phyloP scores from a whole-genome alignment of 148 eudicot genomes.

The Rhododendron vialii region DNA sequence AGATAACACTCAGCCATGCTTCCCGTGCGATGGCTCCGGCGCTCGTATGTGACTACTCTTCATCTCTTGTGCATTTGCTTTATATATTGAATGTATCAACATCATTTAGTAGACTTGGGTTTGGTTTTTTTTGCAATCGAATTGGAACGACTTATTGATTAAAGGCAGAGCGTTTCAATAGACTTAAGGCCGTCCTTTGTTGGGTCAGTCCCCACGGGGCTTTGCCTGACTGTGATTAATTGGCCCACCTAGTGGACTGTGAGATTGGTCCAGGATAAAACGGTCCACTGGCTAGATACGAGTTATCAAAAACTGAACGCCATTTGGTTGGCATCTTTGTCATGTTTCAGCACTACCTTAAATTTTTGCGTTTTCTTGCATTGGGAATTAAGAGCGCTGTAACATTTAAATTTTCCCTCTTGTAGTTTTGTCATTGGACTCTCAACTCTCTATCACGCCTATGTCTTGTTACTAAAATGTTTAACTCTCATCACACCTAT shows the following conservation, averaged over 20 bases:
- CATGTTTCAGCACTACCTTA: neutral
- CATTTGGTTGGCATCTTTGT: neutral
- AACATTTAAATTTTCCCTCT: neutral
- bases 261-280: neutral
- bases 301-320: neutral
- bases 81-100: neutral
- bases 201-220: neutral
- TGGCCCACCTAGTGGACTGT: neutral
- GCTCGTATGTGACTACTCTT: slow-evolving; percentile 70
- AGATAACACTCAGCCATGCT: slow-evolving; percentile 88
- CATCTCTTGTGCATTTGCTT: neutral
- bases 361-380: neutral
- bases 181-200: neutral
- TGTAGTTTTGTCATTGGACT: neutral
- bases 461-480: no score
- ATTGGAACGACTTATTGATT: neutral
- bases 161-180: neutral
- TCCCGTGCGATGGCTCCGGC: slow-evolving; percentile 86
- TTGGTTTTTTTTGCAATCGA: neutral
- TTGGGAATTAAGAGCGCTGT: neutral
- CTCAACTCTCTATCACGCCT: neutral
- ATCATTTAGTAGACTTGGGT: neutral
- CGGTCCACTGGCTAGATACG: neutral
- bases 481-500: no score
- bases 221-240: neutral